Evolutionary conservation across 2,329 filamentous ascomycete species (phyloP).

Genomic region (Xylaria hypoxylon): DNA sequence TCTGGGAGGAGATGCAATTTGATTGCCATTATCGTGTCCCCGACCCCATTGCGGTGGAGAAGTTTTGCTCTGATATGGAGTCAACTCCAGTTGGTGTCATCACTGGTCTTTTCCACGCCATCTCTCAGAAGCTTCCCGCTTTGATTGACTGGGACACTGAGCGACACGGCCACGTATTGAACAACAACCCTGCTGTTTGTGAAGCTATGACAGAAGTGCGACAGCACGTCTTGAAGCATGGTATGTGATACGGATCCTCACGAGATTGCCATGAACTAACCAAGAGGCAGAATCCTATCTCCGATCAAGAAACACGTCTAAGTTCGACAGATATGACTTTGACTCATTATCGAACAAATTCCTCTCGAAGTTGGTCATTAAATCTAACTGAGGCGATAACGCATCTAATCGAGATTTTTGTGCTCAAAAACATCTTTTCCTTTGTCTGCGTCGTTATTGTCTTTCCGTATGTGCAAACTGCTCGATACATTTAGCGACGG

Average conservation of each 20-base stretch:
- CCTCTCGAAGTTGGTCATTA: conserved; percentile 94
- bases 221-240: conserved; percentile 91
- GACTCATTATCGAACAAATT: conserved; percentile 98
- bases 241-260: conserved; percentile 65
- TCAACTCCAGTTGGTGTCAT: conserved; percentile 95
- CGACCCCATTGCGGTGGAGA: conserved; percentile 84
- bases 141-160: conserved; percentile 94
- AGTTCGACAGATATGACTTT: conserved; percentile 92
- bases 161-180: conserved; percentile 89
- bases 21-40: conserved; percentile 96
- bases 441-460: conserved; percentile 50
- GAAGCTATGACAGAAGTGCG: conserved; percentile 97
- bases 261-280: conserved; percentile 55
- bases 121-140: conserved; percentile 93
- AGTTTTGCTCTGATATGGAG: conserved; percentile 98
- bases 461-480: conserved; percentile 50
- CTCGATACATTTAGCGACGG: conserved; percentile 58
- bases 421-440: conserved; percentile 41
- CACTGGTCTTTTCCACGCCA: conserved; percentile 95
- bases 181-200: conserved; percentile 92
- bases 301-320: conserved; percentile 79
- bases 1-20: conserved; percentile 99
- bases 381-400: conserved; percentile 73
- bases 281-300: conserved; percentile 81
- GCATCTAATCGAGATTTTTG: conserved; percentile 29